A percentile compares a stretch with the other conserved stretches of the same genome.
These are phyloP conservation scores for Glutinoglossum americanum DNA, from an alignment of 495 filamentous ascomycete species.

Conservation along the genomic window DNA sequence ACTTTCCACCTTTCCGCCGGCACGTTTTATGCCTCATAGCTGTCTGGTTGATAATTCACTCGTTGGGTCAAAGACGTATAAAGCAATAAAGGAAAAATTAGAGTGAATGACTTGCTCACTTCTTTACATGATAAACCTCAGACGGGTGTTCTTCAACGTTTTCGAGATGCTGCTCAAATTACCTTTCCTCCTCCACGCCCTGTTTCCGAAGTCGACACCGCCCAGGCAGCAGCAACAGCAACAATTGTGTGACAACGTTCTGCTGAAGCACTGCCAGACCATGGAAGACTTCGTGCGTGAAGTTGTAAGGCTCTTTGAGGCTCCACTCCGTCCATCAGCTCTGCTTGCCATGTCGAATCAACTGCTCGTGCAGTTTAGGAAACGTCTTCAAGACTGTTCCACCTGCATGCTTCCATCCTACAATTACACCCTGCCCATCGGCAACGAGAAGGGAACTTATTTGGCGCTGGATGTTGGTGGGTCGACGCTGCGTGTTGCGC, in stretches of 20 bases:
- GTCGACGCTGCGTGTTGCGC: constrained; percentile 40
- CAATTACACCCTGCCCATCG: constrained; percentile 37
- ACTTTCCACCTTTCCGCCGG: background rate
- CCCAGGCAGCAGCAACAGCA: background rate
- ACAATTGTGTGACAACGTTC: background rate
- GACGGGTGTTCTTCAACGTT: background rate
- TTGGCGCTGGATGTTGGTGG: constrained; percentile 46
- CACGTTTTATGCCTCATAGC: background rate
- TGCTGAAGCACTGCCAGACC: background rate
- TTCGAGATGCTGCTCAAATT: background rate
- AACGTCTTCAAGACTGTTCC: constrained; percentile 29
- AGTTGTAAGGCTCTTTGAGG: background rate
- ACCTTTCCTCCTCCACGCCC: background rate
- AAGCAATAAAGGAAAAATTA: background rate
- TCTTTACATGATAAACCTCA: background rate
- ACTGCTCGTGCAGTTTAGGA: constrained; percentile 35
- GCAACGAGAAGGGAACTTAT: constrained; percentile 35
- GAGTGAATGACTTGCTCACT: background rate
- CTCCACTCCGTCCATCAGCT: constrained; percentile 10
- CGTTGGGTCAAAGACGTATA: background rate
- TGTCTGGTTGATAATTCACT: background rate
- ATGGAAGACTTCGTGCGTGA: background rate
- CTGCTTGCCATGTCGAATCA: constrained; percentile 33
- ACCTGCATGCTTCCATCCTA: constrained; percentile 47
- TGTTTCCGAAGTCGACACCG: background rate